These are phyloP conservation scores for Alternaria ventricosa DNA, from an alignment of 2,329 filamentous ascomycete genomes.

Conservation along the genomic window DNA sequence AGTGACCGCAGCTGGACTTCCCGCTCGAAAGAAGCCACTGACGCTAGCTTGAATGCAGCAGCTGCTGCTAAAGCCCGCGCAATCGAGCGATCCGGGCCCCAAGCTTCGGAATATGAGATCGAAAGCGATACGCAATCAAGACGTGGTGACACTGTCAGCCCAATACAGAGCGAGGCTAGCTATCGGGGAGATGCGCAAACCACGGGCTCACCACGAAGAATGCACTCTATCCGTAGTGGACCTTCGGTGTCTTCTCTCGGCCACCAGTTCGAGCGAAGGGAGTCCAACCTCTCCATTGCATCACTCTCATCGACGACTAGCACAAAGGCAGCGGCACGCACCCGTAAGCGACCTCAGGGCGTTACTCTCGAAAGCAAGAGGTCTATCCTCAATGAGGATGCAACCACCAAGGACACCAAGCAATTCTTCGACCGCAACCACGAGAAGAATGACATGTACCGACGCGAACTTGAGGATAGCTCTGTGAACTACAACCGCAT, in stretches of 20 bases:
- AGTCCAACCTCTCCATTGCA: constrained; percentile 65
- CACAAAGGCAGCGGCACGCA: constrained; percentile 62
- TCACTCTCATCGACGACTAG: constrained; percentile 65
- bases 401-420: constrained; percentile 51
- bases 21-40: constrained; percentile 25
- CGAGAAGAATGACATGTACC: constrained; percentile 65
- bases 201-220: constrained; percentile 51
- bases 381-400: constrained; percentile 53
- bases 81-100: constrained; percentile 42
- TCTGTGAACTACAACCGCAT: constrained; percentile 60
- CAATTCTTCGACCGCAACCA: constrained; percentile 62
- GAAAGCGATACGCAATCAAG: constrained; percentile 43
- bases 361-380: constrained; percentile 59
- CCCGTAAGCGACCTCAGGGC: constrained; percentile 60
- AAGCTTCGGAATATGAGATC: constrained; percentile 47
- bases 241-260: constrained; percentile 67
- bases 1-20: constrained; percentile 56
- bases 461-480: constrained; percentile 53
- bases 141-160: constrained; percentile 71
- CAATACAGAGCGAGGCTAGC: constrained; percentile 90
- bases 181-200: constrained; percentile 55
- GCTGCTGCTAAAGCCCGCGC: constrained; percentile 49
- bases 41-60: constrained; percentile 36
- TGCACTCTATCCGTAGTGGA: constrained; percentile 54
- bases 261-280: constrained; percentile 60